phyloP scores from a whole-genome alignment of 164 flowering plant species.

The Berberis vulgaris region DNA sequence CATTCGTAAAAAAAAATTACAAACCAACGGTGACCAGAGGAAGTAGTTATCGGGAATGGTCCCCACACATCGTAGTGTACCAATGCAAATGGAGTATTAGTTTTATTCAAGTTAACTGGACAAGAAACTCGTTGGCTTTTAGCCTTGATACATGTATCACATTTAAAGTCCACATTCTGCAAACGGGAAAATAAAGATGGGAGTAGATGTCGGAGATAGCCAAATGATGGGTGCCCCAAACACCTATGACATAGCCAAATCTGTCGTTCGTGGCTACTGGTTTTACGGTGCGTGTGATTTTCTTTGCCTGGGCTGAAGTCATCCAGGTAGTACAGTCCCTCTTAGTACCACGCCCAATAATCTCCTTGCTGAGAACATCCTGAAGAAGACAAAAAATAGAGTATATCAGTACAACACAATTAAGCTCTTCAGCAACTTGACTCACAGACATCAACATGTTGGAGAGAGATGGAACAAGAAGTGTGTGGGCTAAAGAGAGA shows the following conservation, averaged over 20 bases:
- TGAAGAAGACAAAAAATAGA: no score
- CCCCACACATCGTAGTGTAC: slow-evolving; percentile 6
- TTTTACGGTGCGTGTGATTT: no score
- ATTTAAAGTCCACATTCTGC: background rate
- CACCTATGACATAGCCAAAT: background rate
- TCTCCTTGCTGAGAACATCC: no score
- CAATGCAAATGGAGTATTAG: background rate
- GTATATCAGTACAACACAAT: no score
- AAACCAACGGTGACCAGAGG: background rate
- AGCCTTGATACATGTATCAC: slow-evolving; percentile 2
- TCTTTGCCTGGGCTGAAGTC: no score
- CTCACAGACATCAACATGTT: no score
- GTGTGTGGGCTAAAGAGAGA: no score
- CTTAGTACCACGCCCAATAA: no score
- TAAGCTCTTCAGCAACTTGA: no score
- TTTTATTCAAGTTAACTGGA: background rate
- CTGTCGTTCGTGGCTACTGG: no score
- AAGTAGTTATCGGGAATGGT: background rate
- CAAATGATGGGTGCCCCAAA: background rate
- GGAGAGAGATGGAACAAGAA: no score
- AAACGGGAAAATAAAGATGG: background rate
- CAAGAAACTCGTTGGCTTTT: slow-evolving; percentile 4
- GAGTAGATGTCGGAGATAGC: background rate
- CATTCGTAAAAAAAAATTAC: slow-evolving; percentile 2
- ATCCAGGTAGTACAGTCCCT: no score